Conservation (phyloP, 164 flowering plant species). For the Buxus sempervirens region DNA sequence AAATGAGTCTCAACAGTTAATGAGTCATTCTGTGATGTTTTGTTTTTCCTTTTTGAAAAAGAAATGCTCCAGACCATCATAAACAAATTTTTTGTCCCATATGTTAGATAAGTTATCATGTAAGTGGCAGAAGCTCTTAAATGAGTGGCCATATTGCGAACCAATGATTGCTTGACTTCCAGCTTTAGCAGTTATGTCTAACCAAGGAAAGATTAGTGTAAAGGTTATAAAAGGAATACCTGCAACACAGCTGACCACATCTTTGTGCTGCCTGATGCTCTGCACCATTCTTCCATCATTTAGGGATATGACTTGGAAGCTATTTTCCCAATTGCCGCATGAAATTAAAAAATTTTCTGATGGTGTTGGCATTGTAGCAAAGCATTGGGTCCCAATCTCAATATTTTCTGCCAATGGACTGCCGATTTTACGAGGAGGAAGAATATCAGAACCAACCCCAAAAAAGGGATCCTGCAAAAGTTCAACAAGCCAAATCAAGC, state of each 20-base stretch:
- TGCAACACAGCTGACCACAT: constrained; percentile 92
- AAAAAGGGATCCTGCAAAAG: constrained; percentile 85
- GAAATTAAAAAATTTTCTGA: constrained; percentile 77
- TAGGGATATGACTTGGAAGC: constrained; percentile 83
- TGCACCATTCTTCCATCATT: constrained; percentile 89
- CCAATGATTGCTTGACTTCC: not conserved
- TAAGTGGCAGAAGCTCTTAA: not conserved
- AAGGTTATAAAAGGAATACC: constrained; percentile 40
- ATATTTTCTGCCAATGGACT: constrained; percentile 76
- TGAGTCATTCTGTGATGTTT: no score
- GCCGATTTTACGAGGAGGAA: constrained; percentile 81
- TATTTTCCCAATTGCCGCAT: constrained; percentile 97
- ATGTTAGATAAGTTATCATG: not conserved
- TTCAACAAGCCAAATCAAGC: constrained; percentile 1
- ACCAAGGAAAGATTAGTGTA: not conserved
- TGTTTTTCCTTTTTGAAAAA: no score
- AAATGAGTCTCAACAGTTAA: no score
- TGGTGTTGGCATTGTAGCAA: constrained; percentile 72
- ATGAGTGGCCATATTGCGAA: not conserved
- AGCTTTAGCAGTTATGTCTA: not conserved
- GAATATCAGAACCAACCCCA: constrained; percentile 91
- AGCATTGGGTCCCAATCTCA: constrained; percentile 86
- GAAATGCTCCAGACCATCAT: no score
- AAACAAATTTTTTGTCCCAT: no score
- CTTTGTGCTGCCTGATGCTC: constrained; percentile 91